Conservation (phyloP, 2,329 filamentous ascomycete species). For the Ascosphaera apis region DNA sequence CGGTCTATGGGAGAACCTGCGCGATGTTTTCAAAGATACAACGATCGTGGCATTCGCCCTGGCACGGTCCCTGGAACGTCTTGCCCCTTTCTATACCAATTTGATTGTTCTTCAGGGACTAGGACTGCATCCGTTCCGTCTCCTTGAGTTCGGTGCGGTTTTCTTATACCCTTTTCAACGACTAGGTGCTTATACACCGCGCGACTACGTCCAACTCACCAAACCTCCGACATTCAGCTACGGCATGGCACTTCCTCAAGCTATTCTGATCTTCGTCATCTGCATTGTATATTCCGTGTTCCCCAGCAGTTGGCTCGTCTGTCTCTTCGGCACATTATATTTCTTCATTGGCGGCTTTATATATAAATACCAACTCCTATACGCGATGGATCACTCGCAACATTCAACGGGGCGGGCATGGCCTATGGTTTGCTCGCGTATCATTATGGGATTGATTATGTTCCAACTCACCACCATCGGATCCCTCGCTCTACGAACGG, state of each 20-base stretch:
- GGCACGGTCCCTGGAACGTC: slow-evolving; percentile 47
- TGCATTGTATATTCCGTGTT: slow-evolving; percentile 88
- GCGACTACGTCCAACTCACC: slow-evolving; percentile 64
- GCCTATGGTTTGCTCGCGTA: slow-evolving; percentile 87
- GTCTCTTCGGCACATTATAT: slow-evolving; percentile 53
- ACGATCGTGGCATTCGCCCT: slow-evolving; percentile 53
- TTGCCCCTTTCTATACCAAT: slow-evolving; percentile 75
- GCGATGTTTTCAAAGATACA: slow-evolving; percentile 55
- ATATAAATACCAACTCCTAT: slow-evolving; percentile 93
- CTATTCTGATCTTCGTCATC: slow-evolving; percentile 79
- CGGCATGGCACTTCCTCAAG: slow-evolving; percentile 83
- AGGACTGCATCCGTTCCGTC: slow-evolving; percentile 78
- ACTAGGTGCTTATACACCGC: slow-evolving; percentile 61
- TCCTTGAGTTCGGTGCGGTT: slow-evolving; percentile 75
- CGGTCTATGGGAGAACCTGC: slow-evolving; percentile 38
- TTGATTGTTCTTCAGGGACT: slow-evolving; percentile 84
- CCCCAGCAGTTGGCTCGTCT: slow-evolving; percentile 53
- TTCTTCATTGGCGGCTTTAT: slow-evolving; percentile 53
- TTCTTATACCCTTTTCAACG: slow-evolving; percentile 59
- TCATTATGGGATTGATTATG: slow-evolving; percentile 64
- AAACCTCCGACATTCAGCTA: slow-evolving; percentile 80
- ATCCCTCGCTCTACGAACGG: slow-evolving; percentile 50
- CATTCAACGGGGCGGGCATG: slow-evolving; percentile 84
- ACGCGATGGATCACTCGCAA: slow-evolving; percentile 93
- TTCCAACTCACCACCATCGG: slow-evolving; percentile 86